A percentile compares a stretch with the other conserved stretches of the same genome.
Conservation (phyloP, 148 eudicot species). For the Cornus suecica region DNA sequence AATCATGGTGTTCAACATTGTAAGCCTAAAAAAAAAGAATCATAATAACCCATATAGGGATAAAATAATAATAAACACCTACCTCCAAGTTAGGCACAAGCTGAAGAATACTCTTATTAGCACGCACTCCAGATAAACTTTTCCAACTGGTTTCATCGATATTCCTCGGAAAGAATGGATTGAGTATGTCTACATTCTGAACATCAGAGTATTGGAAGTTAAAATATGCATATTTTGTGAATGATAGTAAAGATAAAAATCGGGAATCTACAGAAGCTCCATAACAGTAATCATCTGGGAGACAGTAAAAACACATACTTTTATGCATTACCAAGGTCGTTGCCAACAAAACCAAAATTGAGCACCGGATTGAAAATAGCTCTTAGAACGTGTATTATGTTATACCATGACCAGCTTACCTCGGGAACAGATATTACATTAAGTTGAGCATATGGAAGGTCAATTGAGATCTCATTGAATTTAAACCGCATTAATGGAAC, state of each 20-base stretch:
- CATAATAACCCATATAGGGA: not conserved
- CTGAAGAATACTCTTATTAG: conserved; percentile 53
- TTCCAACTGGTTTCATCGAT: conserved; percentile 65
- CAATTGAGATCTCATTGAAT: conserved; percentile 51
- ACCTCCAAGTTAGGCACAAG: conserved; percentile 58
- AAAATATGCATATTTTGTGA: not conserved
- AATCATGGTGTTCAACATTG: not conserved
- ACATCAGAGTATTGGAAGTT: conserved; percentile 2
- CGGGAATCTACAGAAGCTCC: not conserved
- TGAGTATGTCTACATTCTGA: conserved; percentile 52
- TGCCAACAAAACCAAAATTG: not conserved
- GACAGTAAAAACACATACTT: not conserved
- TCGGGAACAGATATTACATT: conserved; percentile 46
- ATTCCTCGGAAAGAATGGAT: conserved; percentile 31
- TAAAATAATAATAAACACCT: conserved; percentile 12
- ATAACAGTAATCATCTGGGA: not conserved
- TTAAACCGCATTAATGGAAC: conserved; percentile 60
- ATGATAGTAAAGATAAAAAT: not conserved
- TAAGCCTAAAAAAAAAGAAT: not conserved
- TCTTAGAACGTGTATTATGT: not conserved
- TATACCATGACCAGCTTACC: conserved; percentile 25
- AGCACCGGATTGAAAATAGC: not conserved
- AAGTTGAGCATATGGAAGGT: conserved; percentile 60
- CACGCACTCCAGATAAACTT: conserved; percentile 63
- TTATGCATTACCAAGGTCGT: not conserved